A percentile compares a stretch with the other conserved stretches of the same genome.
These are phyloP conservation scores for Polytrichum formosum DNA, from an alignment of 225 moss, liverwort and hornwort genomes.

Conservation along the genomic window DNA sequence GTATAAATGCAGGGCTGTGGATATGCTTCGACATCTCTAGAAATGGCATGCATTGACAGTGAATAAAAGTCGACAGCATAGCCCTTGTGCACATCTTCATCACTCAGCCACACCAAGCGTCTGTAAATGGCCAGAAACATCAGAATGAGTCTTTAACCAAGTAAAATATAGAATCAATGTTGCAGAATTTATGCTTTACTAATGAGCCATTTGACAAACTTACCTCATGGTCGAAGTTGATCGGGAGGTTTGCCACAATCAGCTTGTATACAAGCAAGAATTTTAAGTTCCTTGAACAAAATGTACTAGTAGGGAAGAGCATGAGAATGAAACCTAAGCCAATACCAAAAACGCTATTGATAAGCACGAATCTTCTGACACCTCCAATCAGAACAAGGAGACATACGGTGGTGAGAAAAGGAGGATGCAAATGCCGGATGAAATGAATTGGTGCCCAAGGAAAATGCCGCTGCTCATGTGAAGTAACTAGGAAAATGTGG, in stretches of 20 bases:
- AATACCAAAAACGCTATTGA: too few species aligned
- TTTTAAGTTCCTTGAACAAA: too few species aligned
- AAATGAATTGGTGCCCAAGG: too few species aligned
- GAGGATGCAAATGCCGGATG: too few species aligned
- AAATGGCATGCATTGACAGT: constrained; percentile 96
- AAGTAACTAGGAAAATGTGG: too few species aligned
- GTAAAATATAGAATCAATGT: background rate
- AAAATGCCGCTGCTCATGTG: too few species aligned
- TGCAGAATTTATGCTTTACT: background rate
- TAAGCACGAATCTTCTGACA: too few species aligned
- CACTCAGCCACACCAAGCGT: constrained; percentile 88
- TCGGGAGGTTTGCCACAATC: background rate
- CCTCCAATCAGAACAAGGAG: too few species aligned
- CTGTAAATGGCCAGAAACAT: constrained; percentile 40
- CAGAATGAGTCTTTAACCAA: background rate
- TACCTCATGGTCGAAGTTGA: too few species aligned
- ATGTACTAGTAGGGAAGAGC: too few species aligned
- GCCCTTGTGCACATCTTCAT: constrained; percentile 74
- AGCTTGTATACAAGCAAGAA: background rate
- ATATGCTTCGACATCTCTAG: constrained; percentile 80
- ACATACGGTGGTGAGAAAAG: too few species aligned
- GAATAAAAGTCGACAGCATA: constrained; percentile 90
- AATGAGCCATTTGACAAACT: background rate
- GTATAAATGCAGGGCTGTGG: constrained; percentile 93
- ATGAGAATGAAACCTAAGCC: too few species aligned